Evolutionary conservation across 306 rosid species (phyloP), one percentile per base, ranked within the genome.

Genomic region (Cucumis sativus): DNA sequence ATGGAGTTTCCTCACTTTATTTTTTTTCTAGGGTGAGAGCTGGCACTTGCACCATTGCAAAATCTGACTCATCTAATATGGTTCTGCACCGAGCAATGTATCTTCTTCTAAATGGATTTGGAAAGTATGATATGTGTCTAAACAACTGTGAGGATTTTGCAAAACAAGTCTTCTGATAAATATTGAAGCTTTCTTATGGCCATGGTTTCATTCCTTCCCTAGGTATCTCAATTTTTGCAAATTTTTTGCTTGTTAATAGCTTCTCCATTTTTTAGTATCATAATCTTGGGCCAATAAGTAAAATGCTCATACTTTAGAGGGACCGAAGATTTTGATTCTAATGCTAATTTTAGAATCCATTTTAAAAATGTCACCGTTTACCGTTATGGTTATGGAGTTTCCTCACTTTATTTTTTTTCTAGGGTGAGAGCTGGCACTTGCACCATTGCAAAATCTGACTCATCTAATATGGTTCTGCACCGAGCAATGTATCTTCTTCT

Each of bases 91-190:
- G 99, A 21, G 98, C 99, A 13, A 92, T 92, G 97, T 87, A 91
- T 80, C 98, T 95, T 77, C 99, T 95, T 77, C 98, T 92, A 82
- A 92, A 88, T 40, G 98, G 98, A 74, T 95, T 95, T 35, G 99
- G 99, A 56, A 92, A 88, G 45, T 95, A 91, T 13, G 84, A 95
- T 23, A 79, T 92, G 47, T 87, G 89, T 62, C 86, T 79, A 70
- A 95, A 95, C 91, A 95, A 95, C 84, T 95, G 99, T 28, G 99
- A 95, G 90, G 98, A 95, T 64, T 95, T 95, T 67, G 99, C 92
- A 90, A 86, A 83, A 90, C 96, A 15, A 98, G 99, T 74, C 95
- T 94, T 81, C 82, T 92, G 84, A n/a, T n/a, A n/a, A 10, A 25
- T 3, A 61, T 60, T 60, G n/a, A n/a, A 11, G 35, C 10, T 28